phyloP scores from a whole-genome alignment of 225 moss, liverwort and hornwort species.

The Marchantia polymorpha region DNA sequence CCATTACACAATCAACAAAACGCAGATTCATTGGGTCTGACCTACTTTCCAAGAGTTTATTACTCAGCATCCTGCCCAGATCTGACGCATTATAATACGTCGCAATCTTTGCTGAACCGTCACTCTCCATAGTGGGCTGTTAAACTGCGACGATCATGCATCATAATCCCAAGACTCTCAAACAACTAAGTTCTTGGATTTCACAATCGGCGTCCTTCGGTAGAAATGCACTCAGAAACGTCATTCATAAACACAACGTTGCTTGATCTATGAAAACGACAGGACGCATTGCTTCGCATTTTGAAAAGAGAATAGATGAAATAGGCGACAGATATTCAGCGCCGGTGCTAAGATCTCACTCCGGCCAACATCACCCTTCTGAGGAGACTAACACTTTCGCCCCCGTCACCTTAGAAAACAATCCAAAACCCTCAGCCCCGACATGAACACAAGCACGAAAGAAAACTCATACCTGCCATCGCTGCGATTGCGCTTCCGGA shows the following conservation, averaged over 20 bases:
- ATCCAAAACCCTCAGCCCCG: neutral
- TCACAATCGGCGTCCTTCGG: no score
- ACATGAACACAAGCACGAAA: neutral
- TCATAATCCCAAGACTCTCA: no score
- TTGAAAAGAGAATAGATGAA: neutral
- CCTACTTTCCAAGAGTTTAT: neutral
- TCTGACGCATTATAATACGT: neutral
- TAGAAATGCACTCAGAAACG: no score
- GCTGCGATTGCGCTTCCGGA: neutral
- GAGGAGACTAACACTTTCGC: neutral
- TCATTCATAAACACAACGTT: neutral
- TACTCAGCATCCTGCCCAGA: neutral
- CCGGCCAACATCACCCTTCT: neutral
- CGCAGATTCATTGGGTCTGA: neutral
- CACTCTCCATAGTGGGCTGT: no score
- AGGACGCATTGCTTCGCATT: neutral
- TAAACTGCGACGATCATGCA: no score
- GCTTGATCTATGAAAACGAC: neutral
- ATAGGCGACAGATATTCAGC: neutral
- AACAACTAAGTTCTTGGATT: no score
- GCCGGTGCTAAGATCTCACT: neutral
- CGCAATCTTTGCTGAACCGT: neutral
- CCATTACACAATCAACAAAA: neutral
- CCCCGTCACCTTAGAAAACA: neutral
- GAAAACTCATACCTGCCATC: constrained; percentile 2